phyloP scores from a whole-genome alignment of 164 flowering plant species.

The Saururus chinensis region DNA sequence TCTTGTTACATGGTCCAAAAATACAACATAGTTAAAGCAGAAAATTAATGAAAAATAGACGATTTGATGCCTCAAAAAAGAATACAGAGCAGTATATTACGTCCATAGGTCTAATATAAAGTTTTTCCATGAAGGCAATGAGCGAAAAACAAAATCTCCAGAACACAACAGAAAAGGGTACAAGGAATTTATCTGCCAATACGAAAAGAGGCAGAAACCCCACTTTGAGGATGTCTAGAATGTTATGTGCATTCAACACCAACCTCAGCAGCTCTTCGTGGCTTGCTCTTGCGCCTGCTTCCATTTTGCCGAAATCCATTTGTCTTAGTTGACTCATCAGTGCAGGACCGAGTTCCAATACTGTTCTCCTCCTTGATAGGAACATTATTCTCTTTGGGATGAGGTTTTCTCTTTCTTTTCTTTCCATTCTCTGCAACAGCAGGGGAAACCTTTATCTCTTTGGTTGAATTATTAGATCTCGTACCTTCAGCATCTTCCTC shows the following conservation, averaged over 20 bases:
- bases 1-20: conserved; percentile 4
- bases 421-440: conserved; percentile 31
- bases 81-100: conserved; percentile 15
- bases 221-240: conserved; percentile 4
- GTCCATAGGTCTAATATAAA: conserved; percentile 16
- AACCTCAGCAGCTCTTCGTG: conserved; percentile 77
- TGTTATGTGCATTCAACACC: conserved; percentile 67
- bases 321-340: conserved; percentile 29
- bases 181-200: neutral
- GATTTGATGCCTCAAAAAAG: conserved; percentile 15
- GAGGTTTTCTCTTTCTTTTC: conserved; percentile 42
- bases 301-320: conserved; percentile 61
- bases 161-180: conserved; percentile 7
- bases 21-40: neutral
- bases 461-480: conserved; percentile 16
- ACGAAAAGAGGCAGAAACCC: conserved; percentile 3
- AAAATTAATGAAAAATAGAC: conserved; percentile 7
- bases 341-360: conserved; percentile 25
- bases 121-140: conserved; percentile 10
- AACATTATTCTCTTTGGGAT: conserved; percentile 34
- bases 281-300: conserved; percentile 69
- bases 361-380: conserved; percentile 43
- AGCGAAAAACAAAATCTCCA: conserved; percentile 1
- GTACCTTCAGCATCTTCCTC: conserved; percentile 30
- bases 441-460: conserved; percentile 23